Conservation (phyloP, 1,284 basidiomycete genomes). For the Sporisorium reilianum region DNA sequence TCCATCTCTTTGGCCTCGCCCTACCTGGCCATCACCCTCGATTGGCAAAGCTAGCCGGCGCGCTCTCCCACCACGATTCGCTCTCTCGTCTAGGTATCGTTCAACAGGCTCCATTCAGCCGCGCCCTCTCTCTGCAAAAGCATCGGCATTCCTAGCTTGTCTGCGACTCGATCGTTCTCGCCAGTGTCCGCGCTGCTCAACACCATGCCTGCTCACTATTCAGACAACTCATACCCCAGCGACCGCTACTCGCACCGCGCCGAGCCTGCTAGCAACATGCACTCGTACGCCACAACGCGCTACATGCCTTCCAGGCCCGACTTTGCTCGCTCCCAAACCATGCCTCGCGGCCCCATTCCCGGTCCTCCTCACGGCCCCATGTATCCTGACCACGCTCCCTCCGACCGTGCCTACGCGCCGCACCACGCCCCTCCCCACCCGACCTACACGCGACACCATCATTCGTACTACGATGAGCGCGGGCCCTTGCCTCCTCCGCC, state of each 20-base stretch:
- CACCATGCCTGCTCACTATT: constrained; percentile 29
- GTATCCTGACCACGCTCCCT: constrained; percentile 31
- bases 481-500: constrained; percentile 41
- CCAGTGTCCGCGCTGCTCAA: background rate
- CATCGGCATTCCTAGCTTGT: background rate
- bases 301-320: constrained; percentile 30
- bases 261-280: constrained; percentile 24
- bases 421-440: constrained; percentile 33
- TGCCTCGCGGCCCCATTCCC: constrained; percentile 31
- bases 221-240: constrained; percentile 22
- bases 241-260: constrained; percentile 29
- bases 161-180: background rate
- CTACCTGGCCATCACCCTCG: constrained; percentile 7
- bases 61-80: constrained; percentile 2
- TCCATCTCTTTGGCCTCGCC: too few relatives aligned
- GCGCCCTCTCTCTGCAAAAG: background rate
- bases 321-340: constrained; percentile 39
- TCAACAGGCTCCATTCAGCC: constrained; percentile 48
- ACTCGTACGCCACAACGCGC: constrained; percentile 17
- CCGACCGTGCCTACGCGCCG: constrained; percentile 32
- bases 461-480: constrained; percentile 51
- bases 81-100: constrained; percentile 1
- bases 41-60: constrained; percentile 4
- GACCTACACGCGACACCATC: constrained; percentile 39
- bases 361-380: constrained; percentile 40